These are phyloP conservation scores for Cryptococcus sp. DNA, from an alignment of 1,284 basidiomycete genomes.

Conservation along the genomic window DNA sequence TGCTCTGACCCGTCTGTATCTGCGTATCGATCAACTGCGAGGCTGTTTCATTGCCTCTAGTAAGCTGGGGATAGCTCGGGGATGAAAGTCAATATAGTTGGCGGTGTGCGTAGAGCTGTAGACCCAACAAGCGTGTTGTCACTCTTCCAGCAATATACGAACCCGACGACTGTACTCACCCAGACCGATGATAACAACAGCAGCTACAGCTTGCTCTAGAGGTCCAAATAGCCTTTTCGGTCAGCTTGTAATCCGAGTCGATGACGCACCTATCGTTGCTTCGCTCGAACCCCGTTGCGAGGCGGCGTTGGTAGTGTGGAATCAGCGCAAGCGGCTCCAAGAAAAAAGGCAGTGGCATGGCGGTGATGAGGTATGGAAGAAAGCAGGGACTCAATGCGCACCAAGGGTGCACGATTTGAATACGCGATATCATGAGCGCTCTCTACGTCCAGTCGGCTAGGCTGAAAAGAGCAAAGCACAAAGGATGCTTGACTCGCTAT, in stretches of 20 bases:
- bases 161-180: slow-evolving; percentile 14
- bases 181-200: slow-evolving; percentile 32
- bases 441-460: no score
- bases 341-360: slow-evolving; percentile 29
- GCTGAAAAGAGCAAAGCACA: no score
- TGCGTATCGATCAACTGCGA: slow-evolving; percentile 4
- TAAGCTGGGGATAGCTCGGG: no score
- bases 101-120: not conserved
- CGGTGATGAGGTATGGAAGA: not conserved
- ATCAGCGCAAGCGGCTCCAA: slow-evolving; percentile 28
- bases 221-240: slow-evolving; percentile 35
- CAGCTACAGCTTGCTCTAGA: slow-evolving; percentile 35
- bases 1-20: not conserved
- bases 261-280: slow-evolving; percentile 19
- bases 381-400: no score
- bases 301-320: slow-evolving; percentile 18
- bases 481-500: no score
- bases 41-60: slow-evolving; percentile 19
- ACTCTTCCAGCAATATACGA: not conserved
- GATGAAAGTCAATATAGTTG: not conserved
- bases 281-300: slow-evolving; percentile 10
- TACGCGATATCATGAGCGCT: no score
- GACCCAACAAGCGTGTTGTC: not conserved
- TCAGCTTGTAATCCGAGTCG: not conserved
- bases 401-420: no score